These are phyloP conservation scores for Akanthomyces uredinophilus DNA, from an alignment of 2,329 filamentous ascomycete genomes.

Conservation along the genomic window DNA sequence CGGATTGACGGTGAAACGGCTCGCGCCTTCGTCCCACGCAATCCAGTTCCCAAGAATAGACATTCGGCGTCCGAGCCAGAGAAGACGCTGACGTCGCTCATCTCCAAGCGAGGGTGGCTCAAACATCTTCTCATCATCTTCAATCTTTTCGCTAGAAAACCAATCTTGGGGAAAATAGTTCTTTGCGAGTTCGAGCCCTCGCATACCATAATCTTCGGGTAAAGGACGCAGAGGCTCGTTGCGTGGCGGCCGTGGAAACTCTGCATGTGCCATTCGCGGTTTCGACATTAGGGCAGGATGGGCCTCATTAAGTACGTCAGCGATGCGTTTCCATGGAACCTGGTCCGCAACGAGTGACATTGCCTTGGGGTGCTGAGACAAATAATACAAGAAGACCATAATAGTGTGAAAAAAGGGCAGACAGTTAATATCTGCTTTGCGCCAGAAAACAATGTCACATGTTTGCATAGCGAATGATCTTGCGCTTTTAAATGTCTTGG, in stretches of 20 bases:
- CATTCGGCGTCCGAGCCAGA: slow-evolving; percentile 52
- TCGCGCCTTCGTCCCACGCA: slow-evolving; percentile 33
- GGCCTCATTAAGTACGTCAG: slow-evolving; percentile 34
- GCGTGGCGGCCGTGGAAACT: slow-evolving; percentile 44
- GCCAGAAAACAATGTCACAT: slow-evolving; percentile 42
- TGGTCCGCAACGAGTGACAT: slow-evolving; percentile 38
- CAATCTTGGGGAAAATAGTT: slow-evolving; percentile 54
- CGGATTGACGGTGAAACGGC: not conserved
- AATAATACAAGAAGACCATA: slow-evolving; percentile 52
- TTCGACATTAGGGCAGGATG: slow-evolving; percentile 24
- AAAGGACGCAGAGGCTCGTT: slow-evolving; percentile 48
- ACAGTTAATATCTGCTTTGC: slow-evolving; percentile 53
- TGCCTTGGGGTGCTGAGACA: slow-evolving; percentile 37
- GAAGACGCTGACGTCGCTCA: slow-evolving; percentile 52
- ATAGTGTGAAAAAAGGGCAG: slow-evolving; percentile 59
- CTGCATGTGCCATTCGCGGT: slow-evolving; percentile 33
- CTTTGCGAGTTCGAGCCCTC: slow-evolving; percentile 57
- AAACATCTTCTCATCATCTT: slow-evolving; percentile 63
- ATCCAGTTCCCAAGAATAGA: slow-evolving; percentile 39
- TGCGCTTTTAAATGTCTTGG: slow-evolving; percentile 30
- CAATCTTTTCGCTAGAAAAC: slow-evolving; percentile 53
- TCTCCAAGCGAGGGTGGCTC: slow-evolving; percentile 55
- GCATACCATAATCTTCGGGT: slow-evolving; percentile 63
- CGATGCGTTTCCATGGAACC: slow-evolving; percentile 48
- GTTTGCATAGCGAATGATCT: slow-evolving; percentile 39